Evolutionary conservation across 2,329 filamentous ascomycete genomes (phyloP), one percentile per base, ranked within the genome.

Genomic region (Hypoxylon rubiginosum): DNA sequence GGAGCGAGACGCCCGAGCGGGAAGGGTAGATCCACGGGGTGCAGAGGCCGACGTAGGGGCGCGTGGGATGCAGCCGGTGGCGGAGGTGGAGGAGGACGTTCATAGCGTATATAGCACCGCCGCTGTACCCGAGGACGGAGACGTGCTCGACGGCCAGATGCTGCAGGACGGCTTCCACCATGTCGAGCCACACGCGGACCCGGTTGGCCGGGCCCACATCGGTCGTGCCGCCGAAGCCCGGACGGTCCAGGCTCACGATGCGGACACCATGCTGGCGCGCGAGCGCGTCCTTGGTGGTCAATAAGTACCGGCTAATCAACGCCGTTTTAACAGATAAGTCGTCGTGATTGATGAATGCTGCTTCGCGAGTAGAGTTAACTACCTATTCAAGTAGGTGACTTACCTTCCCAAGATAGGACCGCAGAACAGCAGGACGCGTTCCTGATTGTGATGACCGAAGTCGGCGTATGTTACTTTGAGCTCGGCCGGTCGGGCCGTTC

Each of bases 181-280:
- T 69, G 39, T 74, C 76, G 43, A 77, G 71, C 75, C 75, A 79
- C 7, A 73, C 50, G 1, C 28, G 54, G 43, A 80, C 61, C 10
- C 72, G 66, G 15, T 73, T 52, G 6, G 66, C 43, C 0, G 69
- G 56, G 4, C 64, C 57, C 1, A 74, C 75, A 7, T 72, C 62
- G 15, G 75, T 74, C 5, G 78, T 79, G 7, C 75, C 73, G 10
- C 79, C 79, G 45, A 81, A 74, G 8, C 79, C 79, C 0, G 80
- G 79, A 5, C 79, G 67, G 62, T 81, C 78, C 0, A 70, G 60
- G 58, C 67, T 64, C 59, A 81, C 72, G 49, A 81, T 72, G 32
- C 79, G 77, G 19, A 80, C 66, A 19, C 72, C 65, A 64, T 79
- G 68, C 39, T 68, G 53, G 52, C 73, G 74, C 15, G 78, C 79